Evolutionary conservation across 441 rosid genomes (phyloP), one percentile per base, ranked within the genome.

Genomic region (Oxalis stricta): DNA sequence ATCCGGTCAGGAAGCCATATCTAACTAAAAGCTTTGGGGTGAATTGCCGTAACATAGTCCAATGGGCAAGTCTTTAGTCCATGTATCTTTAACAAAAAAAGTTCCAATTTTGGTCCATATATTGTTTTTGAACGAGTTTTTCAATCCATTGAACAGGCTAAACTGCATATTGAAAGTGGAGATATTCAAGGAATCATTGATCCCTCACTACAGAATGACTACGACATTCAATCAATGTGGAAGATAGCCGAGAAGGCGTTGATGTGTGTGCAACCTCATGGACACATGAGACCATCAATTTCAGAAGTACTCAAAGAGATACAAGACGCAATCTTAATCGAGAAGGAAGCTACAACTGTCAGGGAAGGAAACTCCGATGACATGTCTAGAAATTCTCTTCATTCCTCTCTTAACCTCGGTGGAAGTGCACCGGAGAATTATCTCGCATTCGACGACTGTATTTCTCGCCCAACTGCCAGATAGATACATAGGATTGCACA

Each of bases 171-270:
- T 9, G 96, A 85, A 75, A 79, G 83, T 15, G 98, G 98, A 5
- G 82, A 86, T 60, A 83, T 91, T 42, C 83, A 83, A 48, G 84
- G 87, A 50, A 77, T 91, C 59, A 81, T 91, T 5, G 98, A 91
- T 65, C 93, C 76, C 2, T 60, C 60, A 1, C 45, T 91, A 16
- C 36, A 14, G 0, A 63, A 73, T 7, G 91, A 75, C 12, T 91
- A 80, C n/a, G 95, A 88, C 53, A 72, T 83, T 38, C 96, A 91
- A 28, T 80, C 98, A 0, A 83, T 91, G 87, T 91, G 98, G 98
- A 91, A 91, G 69, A 81, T 91, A 12, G 98, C 96, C 0, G 98
- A 91, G 74, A 86, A 77, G 48, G 98, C 98, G 1, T 54, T 86
- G 55, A 68, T 78, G 68, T 91, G 98, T 3, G 91, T 91, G 37